Conservation (phyloP, 345 rosid species). For the Camelina hispida region DNA sequence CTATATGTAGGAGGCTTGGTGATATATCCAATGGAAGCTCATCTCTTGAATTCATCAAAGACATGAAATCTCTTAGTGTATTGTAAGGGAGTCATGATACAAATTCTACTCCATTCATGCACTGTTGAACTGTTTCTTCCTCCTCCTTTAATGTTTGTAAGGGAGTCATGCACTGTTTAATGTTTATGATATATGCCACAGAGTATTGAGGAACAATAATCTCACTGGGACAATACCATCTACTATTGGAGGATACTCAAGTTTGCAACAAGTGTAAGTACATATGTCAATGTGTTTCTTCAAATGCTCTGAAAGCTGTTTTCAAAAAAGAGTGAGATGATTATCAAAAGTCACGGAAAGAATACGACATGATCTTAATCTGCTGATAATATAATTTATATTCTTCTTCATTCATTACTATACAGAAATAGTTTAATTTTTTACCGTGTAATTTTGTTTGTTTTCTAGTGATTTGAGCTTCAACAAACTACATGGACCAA, state of each 20-base stretch:
- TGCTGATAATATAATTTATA: background rate
- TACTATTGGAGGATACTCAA: slow-evolving; percentile 54
- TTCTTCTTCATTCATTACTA: slow-evolving; percentile 7
- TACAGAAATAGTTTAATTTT: background rate
- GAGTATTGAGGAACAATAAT: slow-evolving; percentile 61
- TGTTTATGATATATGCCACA: slow-evolving; percentile 34
- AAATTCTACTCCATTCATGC: slow-evolving; percentile 11
- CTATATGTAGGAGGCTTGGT: slow-evolving; percentile 62
- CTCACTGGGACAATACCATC: slow-evolving; percentile 65
- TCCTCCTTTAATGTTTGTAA: too few relatives aligned
- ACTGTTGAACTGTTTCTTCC: background rate
- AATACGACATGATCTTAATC: background rate
- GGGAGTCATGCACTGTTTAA: too few relatives aligned
- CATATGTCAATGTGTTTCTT: slow-evolving; percentile 12
- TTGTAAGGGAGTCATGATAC: slow-evolving; percentile 50
- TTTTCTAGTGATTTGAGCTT: slow-evolving; percentile 47
- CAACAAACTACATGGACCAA: slow-evolving; percentile 44
- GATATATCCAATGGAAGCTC: slow-evolving; percentile 63
- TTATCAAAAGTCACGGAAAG: background rate
- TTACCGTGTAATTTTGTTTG: slow-evolving; percentile 15
- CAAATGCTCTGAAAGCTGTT: slow-evolving; percentile 8
- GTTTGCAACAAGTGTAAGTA: slow-evolving; percentile 63
- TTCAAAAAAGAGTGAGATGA: slow-evolving; percentile 9
- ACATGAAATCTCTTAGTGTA: slow-evolving; percentile 52
- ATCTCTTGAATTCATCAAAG: slow-evolving; percentile 55